Conservation (phyloP, 352 stramenopile species). For the Pythium myriotylum region DNA sequence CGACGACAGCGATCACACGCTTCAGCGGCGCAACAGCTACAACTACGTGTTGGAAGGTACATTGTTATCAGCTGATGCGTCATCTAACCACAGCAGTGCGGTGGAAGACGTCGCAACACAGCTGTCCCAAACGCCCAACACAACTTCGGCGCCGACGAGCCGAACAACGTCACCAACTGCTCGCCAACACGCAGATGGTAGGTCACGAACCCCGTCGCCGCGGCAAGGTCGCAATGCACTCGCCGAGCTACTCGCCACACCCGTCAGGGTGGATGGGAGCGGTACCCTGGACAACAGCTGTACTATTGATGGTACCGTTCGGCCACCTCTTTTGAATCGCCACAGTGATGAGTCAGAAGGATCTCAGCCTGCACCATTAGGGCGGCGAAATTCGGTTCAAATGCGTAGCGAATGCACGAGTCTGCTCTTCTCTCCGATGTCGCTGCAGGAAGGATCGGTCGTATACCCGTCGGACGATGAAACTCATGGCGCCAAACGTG, state of each 20-base stretch:
- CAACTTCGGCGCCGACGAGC: slow-evolving; percentile 9
- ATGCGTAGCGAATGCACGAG: slow-evolving; percentile 7
- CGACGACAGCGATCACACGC: slow-evolving; percentile 3
- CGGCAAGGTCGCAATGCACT: neutral
- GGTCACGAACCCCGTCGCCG: neutral
- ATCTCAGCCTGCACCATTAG: neutral
- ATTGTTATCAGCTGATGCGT: too few relatives aligned
- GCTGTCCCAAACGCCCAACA: slow-evolving; percentile 1
- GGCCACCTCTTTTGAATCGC: neutral
- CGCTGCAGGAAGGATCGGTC: slow-evolving; percentile 20
- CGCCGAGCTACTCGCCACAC: slow-evolving; percentile 16
- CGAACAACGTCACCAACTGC: slow-evolving; percentile 14
- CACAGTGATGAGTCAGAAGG: slow-evolving; percentile 3
- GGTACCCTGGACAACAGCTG: slow-evolving; percentile 1
- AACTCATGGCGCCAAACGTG: too few relatives aligned
- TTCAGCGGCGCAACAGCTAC: slow-evolving; percentile 30
- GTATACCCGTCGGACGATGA: slow-evolving; percentile 22
- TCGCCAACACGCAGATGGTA: neutral
- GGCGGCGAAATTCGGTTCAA: slow-evolving; percentile 15
- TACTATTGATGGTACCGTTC: neutral
- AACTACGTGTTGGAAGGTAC: too few relatives aligned
- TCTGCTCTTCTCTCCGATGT: slow-evolving; percentile 29
- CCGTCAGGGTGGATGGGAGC: slow-evolving; percentile 17
- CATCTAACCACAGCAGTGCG: too few relatives aligned
- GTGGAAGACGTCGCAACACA: slow-evolving; percentile 23